A percentile compares a stretch with the other conserved stretches of the same genome.
phyloP scores from a whole-genome alignment of 2,329 filamentous ascomycete genomes.

The Trichophaea hybrida region DNA sequence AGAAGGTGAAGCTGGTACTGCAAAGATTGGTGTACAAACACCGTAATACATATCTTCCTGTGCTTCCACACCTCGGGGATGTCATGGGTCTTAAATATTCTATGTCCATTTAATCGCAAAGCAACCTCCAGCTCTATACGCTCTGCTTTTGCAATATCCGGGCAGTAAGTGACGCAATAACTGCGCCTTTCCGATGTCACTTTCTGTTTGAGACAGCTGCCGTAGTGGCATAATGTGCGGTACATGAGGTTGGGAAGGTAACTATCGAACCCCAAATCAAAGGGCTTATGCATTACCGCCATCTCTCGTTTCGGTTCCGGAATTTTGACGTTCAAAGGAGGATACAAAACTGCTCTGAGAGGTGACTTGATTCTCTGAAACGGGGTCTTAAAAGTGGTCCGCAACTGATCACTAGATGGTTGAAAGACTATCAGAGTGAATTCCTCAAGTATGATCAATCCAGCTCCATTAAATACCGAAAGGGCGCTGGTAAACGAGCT shows the following conservation, averaged over 20 bases:
- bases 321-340: conserved; percentile 15
- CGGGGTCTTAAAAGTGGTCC: conserved; percentile 19
- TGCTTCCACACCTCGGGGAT: not conserved
- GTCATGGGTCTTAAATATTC: not conserved
- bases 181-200: not conserved
- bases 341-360: conserved; percentile 23
- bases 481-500: conserved; percentile 16
- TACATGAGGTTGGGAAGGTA: conserved; percentile 1
- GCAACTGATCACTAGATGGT: conserved; percentile 21
- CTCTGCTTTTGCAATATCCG: conserved; percentile 16
- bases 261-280: not conserved
- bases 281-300: not conserved
- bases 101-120: conserved; percentile 6
- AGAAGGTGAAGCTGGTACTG: conserved; percentile 18
- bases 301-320: not conserved
- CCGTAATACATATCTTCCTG: not conserved
- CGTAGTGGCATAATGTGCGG: not conserved
- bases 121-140: conserved; percentile 15
- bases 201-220: not conserved
- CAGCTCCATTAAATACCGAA: conserved; percentile 21
- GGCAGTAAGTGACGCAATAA: conserved; percentile 18
- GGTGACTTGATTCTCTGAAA: conserved; percentile 15
- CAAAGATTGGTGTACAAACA: conserved; percentile 18
- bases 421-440: conserved; percentile 25
- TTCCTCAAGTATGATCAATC: conserved; percentile 18